Conservation (phyloP, 2,329 filamentous ascomycete genomes). For the Pyrenophora seminiperda region DNA sequence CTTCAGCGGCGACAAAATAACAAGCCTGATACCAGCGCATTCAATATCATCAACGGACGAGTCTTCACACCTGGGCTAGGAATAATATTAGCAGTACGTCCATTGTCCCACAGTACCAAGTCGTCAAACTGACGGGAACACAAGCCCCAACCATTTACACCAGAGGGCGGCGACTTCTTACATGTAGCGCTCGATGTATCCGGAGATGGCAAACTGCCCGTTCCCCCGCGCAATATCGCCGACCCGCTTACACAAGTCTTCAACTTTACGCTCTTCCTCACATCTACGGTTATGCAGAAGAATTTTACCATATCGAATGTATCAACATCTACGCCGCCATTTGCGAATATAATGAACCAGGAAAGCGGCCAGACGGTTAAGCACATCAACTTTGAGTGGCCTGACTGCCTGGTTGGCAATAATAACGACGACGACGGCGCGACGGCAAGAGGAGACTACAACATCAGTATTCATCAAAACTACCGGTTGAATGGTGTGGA, state of each 20-base stretch:
- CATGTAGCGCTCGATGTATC: conserved; percentile 71
- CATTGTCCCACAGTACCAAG: not conserved
- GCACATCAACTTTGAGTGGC: conserved; percentile 75
- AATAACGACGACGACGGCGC: conserved; percentile 54
- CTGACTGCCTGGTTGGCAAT: conserved; percentile 68
- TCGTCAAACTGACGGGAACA: conserved; percentile 11
- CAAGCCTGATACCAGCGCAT: conserved; percentile 44
- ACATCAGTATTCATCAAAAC: conserved; percentile 73
- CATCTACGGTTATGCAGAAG: conserved; percentile 64
- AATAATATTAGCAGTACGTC: conserved; percentile 63
- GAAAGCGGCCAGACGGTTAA: conserved; percentile 73
- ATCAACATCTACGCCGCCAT: conserved; percentile 57
- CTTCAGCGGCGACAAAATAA: conserved; percentile 25
- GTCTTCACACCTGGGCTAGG: conserved; percentile 72
- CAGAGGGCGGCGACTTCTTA: conserved; percentile 54
- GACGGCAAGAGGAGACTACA: conserved; percentile 64
- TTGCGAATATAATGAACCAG: conserved; percentile 67
- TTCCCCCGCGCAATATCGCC: conserved; percentile 59
- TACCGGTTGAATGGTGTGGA: conserved; percentile 68
- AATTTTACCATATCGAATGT: conserved; percentile 73
- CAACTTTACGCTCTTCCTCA: conserved; percentile 71
- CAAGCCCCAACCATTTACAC: conserved; percentile 46
- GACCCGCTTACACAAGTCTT: conserved; percentile 63
- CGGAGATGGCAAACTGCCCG: conserved; percentile 66
- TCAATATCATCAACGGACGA: conserved; percentile 67